phyloP scores from a whole-genome alignment of 73 alveolate genomes.

The Paramecium pentaurelia region DNA sequence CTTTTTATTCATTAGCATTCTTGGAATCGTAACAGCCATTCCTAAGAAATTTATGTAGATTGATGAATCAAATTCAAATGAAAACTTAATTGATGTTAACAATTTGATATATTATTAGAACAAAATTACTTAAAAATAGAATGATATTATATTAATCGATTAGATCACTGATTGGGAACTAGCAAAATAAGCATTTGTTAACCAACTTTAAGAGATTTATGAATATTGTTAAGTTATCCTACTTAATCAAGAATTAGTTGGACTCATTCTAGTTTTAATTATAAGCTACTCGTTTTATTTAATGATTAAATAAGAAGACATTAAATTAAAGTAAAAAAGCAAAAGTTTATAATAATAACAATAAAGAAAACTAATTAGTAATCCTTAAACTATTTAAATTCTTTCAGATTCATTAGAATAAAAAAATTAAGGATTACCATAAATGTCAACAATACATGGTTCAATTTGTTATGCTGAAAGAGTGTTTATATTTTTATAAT shows the following conservation, averaged over 20 bases:
- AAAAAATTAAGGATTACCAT: background rate
- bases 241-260: background rate
- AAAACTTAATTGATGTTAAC: background rate
- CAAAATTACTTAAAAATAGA: background rate
- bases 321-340: background rate
- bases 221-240: background rate
- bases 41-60: background rate
- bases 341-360: background rate
- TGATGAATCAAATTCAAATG: background rate
- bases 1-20: background rate
- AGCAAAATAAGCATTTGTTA: background rate
- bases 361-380: background rate
- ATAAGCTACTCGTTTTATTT: background rate
- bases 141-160: background rate
- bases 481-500: background rate
- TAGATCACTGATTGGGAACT: background rate
- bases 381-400: background rate
- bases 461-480: background rate
- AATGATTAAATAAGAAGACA: slow-evolving; percentile 7
- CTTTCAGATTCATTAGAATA: background rate
- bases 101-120: background rate
- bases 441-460: background rate
- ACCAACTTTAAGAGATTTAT: background rate
- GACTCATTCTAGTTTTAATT: background rate
- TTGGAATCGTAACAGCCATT: background rate